Conservation (phyloP, 208 protist genomes). For the Crithidia sp. region DNA sequence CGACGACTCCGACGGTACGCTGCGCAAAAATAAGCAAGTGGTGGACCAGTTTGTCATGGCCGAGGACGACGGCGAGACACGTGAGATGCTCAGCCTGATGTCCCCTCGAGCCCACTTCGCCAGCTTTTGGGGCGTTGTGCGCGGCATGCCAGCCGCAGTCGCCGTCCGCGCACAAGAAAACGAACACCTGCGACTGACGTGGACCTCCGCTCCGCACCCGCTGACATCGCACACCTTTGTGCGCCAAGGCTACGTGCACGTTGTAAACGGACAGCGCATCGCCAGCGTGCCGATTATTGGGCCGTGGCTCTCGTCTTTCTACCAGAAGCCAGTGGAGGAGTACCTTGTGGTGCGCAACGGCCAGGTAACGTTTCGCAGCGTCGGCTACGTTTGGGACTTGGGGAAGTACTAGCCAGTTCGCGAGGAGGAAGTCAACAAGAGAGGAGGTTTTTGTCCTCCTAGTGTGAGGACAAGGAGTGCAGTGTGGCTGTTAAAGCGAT, state of each 20-base stretch:
- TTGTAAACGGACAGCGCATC: constrained; percentile 45
- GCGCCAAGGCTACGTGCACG: constrained; percentile 71
- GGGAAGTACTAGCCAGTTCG: constrained; percentile 36
- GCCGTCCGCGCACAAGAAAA: constrained; percentile 61
- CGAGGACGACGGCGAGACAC: constrained; percentile 72
- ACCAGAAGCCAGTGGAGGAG: constrained; percentile 67
- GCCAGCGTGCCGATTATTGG: constrained; percentile 58
- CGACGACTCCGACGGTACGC: constrained; percentile 68
- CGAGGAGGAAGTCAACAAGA: neutral
- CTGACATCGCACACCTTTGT: constrained; percentile 79
- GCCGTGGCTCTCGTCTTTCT: constrained; percentile 58
- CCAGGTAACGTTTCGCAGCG: constrained; percentile 70
- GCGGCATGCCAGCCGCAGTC: constrained; percentile 54
- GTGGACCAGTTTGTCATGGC: constrained; percentile 71
- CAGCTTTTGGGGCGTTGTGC: constrained; percentile 84
- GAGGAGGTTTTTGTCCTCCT: too few species aligned
- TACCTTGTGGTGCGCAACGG: constrained; percentile 75
- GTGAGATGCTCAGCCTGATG: constrained; percentile 63
- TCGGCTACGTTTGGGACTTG: constrained; percentile 76
- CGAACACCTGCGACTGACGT: constrained; percentile 63
- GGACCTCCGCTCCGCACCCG: constrained; percentile 49
- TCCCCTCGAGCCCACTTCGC: constrained; percentile 49
- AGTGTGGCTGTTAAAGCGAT: too few species aligned
- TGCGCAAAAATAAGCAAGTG: constrained; percentile 50
- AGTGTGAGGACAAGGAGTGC: neutral